Conservation (phyloP, 2,329 filamentous ascomycete species). For the Chaetomium olivaceum region DNA sequence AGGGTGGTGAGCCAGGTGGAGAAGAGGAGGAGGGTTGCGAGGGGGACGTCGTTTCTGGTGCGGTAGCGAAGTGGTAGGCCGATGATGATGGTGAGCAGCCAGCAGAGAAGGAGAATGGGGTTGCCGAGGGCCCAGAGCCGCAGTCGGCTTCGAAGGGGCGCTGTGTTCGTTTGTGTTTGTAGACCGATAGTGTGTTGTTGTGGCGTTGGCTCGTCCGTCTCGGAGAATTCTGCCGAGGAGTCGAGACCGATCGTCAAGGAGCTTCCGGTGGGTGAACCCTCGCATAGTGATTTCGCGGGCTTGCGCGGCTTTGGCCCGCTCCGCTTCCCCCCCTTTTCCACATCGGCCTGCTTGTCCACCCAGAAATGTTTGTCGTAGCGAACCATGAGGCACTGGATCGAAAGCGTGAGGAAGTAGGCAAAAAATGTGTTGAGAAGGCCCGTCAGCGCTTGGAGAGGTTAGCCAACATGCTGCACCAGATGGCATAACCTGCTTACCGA, state of each 20-base stretch:
- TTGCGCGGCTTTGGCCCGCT: neutral
- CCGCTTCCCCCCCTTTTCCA: constrained; percentile 10
- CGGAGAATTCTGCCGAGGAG: constrained; percentile 7
- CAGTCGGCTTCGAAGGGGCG: neutral
- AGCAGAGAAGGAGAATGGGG: constrained; percentile 36
- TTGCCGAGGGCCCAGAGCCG: constrained; percentile 26
- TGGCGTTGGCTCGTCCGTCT: constrained; percentile 3
- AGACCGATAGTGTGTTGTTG: neutral
- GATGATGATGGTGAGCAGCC: constrained; percentile 40
- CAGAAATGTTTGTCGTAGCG: constrained; percentile 23
- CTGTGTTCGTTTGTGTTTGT: neutral
- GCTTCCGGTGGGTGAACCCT: constrained; percentile 14
- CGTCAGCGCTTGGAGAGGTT: constrained; percentile 33
- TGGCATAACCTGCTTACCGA: constrained; percentile 39
- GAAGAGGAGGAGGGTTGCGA: constrained; percentile 51
- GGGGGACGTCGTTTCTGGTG: constrained; percentile 40
- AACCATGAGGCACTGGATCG: constrained; percentile 33
- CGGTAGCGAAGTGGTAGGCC: constrained; percentile 46
- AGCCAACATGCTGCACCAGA: neutral
- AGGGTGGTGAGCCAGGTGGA: constrained; percentile 51
- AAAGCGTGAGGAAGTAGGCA: constrained; percentile 35
- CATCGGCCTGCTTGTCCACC: neutral
- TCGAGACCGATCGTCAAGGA: constrained; percentile 3
- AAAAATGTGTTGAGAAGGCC: constrained; percentile 37
- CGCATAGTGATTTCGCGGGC: constrained; percentile 13